Evolutionary conservation across 177 flowering plant species (phyloP).

Genomic region (Vitis hybrid): DNA sequence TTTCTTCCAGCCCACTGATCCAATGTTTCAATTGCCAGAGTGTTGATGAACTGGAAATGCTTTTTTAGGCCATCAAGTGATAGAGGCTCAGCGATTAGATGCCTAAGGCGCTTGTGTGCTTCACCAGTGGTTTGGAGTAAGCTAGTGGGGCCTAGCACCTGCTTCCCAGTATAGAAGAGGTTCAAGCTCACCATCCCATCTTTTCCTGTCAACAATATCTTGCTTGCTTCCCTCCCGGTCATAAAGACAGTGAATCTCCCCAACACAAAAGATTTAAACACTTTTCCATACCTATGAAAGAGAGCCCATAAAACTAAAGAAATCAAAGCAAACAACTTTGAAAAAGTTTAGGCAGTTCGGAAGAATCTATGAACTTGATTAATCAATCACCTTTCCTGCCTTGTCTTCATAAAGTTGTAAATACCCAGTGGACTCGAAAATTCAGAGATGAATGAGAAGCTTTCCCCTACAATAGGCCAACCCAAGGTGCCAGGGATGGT

Average conservation of each 20-base stretch:
- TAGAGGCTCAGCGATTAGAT: conserved; percentile 60
- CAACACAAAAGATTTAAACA: conserved; percentile 51
- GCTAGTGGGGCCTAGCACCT: conserved; percentile 64
- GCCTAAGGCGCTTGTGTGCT: conserved; percentile 58
- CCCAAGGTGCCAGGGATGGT: conserved; percentile 61
- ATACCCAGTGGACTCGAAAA: conserved; percentile 65
- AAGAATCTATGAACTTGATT: not conserved
- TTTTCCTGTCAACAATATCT: conserved; percentile 61
- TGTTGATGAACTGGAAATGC: conserved; percentile 55
- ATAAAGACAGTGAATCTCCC: conserved; percentile 60
- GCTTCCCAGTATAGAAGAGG: conserved; percentile 66
- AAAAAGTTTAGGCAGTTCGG: not conserved
- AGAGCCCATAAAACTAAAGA: not conserved
- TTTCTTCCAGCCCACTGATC: conserved; percentile 53
- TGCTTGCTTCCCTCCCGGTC: conserved; percentile 73
- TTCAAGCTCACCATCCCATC: conserved; percentile 74
- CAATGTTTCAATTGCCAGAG: conserved; percentile 48
- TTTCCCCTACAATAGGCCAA: conserved; percentile 68
- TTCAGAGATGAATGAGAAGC: conserved; percentile 49
- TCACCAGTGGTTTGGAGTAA: conserved; percentile 65
- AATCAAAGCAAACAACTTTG: not conserved
- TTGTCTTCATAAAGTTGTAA: conserved; percentile 55
- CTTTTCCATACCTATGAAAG: conserved; percentile 58
- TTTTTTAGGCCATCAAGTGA: conserved; percentile 60
- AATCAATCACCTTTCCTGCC: conserved; percentile 52